Conservation (phyloP, 2,329 filamentous ascomycete genomes). For the Cordyceps militaris region DNA sequence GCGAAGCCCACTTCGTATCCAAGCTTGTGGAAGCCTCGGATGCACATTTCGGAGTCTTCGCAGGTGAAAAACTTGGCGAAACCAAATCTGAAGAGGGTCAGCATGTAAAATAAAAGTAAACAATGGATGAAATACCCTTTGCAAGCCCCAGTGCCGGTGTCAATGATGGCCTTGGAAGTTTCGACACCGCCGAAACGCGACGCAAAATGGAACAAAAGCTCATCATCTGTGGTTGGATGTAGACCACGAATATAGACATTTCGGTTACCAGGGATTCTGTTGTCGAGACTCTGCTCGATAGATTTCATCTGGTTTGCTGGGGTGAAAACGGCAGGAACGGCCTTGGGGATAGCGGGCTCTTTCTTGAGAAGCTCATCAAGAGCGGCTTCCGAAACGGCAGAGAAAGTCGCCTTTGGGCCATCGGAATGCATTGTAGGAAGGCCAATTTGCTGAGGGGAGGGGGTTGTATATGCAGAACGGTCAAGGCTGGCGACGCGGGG, state of each 20-base stretch:
- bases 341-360: constrained; percentile 76
- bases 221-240: constrained; percentile 89
- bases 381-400: constrained; percentile 38
- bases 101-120: constrained; percentile 22
- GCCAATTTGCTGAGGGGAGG: constrained; percentile 55
- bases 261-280: constrained; percentile 82
- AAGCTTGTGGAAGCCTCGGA: constrained; percentile 87
- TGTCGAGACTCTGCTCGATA: constrained; percentile 89
- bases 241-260: constrained; percentile 98
- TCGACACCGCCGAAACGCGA: constrained; percentile 87
- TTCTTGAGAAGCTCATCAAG: constrained; percentile 62
- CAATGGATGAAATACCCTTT: constrained; percentile 63
- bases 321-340: constrained; percentile 83
- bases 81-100: constrained; percentile 61
- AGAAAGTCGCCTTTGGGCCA: constrained; percentile 35
- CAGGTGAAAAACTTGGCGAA: constrained; percentile 93
- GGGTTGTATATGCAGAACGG: constrained; percentile 58
- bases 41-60: constrained; percentile 88
- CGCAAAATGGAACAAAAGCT: constrained; percentile 75
- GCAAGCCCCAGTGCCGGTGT: constrained; percentile 85
- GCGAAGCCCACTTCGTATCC: constrained; percentile 98
- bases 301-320: constrained; percentile 81
- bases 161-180: constrained; percentile 97
- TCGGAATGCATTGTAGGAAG: constrained; percentile 34
- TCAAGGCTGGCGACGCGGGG: constrained; percentile 53